Base-by-base conservation (phyloP, 1,284 basidiomycete species). In the Pterula multifida region DNA sequence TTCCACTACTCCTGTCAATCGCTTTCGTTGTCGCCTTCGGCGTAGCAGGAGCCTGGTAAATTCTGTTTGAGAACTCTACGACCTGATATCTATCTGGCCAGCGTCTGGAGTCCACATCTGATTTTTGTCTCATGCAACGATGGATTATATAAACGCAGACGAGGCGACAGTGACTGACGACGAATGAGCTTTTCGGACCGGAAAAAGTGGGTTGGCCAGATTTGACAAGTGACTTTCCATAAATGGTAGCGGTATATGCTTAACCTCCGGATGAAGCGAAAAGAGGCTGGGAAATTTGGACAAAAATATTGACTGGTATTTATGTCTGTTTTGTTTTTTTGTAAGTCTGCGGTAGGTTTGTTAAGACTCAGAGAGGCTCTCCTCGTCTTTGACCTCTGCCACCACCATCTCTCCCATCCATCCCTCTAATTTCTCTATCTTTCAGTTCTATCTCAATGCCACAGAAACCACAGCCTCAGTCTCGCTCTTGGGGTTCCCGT, bases 401-500 rank as follows among this genome's bases (percentile, higher is more conserved):
- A 55, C 52, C 53, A 50, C 48, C 58, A 57, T 52, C 54, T 50
- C 53, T 53, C 54, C 57, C 57, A 52, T 63, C 54, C 53, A 48
- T 47, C 49, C 58, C 54, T 56, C 54, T 52, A 56, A 49, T 52
- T 52, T 45, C 6, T 49, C 24, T 47, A 51, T 49, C 55, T 57
- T 53, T 52, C 54, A 45, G 55, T 49, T 52, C 51, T 48, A 51
- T 49, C 21, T 22, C 39, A 51, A 76, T 75, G 73, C 65, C 73
- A 51, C 65, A 64, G 39, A 70, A 70, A 51, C 50, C 60, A 36
- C 53, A 58, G 51, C 57, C 62, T 55, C 64, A 58, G 24, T 57
- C 64, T 51, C 69, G 76, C 52, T 60, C 74, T 50, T 85, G 82
- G 82, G 81, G 81, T 35, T 81, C 79, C 56, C 81, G 83, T 58